Percentiles rank a stretch among this genome's conserved stretches.
phyloP scores from a whole-genome alignment of 306 rosid genomes.

The Carpinus fangiana region DNA sequence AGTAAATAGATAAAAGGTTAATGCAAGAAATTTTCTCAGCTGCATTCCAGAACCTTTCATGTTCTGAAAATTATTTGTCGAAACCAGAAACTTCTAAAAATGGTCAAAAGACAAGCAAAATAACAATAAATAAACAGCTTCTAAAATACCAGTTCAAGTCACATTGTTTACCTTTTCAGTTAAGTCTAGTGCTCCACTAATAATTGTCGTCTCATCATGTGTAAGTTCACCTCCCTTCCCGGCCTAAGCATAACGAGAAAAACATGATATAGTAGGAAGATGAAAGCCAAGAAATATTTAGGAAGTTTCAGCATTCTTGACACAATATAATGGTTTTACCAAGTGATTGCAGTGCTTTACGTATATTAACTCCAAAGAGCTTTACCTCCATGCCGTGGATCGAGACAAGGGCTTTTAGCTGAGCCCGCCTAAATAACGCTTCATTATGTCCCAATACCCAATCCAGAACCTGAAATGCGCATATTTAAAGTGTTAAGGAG shows the following conservation, averaged over 20 bases:
- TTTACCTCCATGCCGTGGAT: conserved; percentile 88
- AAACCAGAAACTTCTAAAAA: not conserved
- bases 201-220: conserved; percentile 91
- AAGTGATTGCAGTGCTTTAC: conserved; percentile 8
- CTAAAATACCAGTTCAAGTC: not conserved
- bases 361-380: conserved; percentile 19
- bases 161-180: conserved; percentile 71
- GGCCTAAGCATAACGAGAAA: conserved; percentile 52
- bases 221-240: conserved; percentile 99
- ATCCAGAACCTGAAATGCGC: conserved; percentile 71
- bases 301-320: conserved; percentile 16
- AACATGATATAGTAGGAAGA: not conserved
- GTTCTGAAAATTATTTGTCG: not conserved
- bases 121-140: conserved; percentile 15
- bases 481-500: conserved; percentile 23
- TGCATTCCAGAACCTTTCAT: not conserved
- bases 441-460: conserved; percentile 82
- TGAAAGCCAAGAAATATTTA: not conserved
- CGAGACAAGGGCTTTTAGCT: conserved; percentile 89
- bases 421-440: conserved; percentile 90
- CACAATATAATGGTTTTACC: conserved; percentile 13
- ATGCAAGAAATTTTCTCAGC: not conserved
- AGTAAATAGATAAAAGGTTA: not conserved
- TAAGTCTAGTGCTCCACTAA: conserved; percentile 93
- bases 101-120: not conserved